Base-by-base conservation (phyloP, 129 eudicot species). In the Smallanthus sonchifolius region DNA sequence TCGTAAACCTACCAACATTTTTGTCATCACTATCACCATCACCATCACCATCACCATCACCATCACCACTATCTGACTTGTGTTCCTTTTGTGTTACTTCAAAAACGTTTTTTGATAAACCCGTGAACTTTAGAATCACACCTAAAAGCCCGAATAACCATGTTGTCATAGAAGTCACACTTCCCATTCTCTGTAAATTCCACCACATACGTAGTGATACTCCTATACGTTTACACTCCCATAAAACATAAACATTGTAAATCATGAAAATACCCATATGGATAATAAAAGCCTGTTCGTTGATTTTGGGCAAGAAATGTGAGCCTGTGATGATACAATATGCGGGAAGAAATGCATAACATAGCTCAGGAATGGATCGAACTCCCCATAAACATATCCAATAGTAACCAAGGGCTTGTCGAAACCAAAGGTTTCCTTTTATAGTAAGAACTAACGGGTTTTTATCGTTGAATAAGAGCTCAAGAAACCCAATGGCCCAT, bases 1-100 rank as follows among this genome's bases (percentile, higher is more conserved):
- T 84, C 14, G 87, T 84, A 57, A 79, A 84, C 74, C 79, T 82
- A n/a, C 75, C 85, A 0, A 61, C 74, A 34, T 76, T 44, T 17
- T 36, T 75, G 59, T 79, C 36, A 52, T 30, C 66, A 16, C 10
- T 7, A 7, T 52, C 60, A 52, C 3, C 7, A 15, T 48, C 63
- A 24, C 30, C 17, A 13, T 74, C 68, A n/a, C n/a, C n/a, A n/a
- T n/a, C n/a, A n/a, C n/a, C n/a, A n/a, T n/a, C n/a, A 19, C 71
- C 76, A n/a, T 65, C 55, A 10, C 0, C 19, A 60, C 32, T 40
- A 30, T 7, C 64, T 0, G 32, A 42, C 56, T 35, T 73, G 70
- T 80, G 69, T 28, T 80, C 86, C 74, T 87, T 87, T 66, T 77
- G 81, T 39, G 92, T 87, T 24, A 87, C 77, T 74, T 87, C 92